These are phyloP conservation scores for Chlamydomonas sp. DNA, from an alignment of 139 green algal genomes.

Conservation along the genomic window DNA sequence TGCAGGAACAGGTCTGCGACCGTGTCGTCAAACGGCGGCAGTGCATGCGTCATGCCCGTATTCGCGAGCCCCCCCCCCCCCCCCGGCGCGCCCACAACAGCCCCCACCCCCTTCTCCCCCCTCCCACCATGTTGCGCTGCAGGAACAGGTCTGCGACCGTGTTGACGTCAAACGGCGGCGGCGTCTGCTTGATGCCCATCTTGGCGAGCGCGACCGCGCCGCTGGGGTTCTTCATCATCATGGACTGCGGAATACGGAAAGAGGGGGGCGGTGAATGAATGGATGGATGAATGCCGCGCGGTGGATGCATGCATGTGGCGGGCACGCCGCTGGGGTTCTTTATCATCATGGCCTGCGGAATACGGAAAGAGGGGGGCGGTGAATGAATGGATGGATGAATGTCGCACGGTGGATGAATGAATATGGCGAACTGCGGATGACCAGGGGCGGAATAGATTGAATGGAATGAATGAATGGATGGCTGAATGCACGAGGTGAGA, in stretches of 20 bases:
- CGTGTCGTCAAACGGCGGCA: constrained; percentile 43
- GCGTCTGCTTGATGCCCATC: constrained; percentile 79
- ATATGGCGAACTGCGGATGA: constrained; percentile 57
- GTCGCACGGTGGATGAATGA: too few relatives aligned
- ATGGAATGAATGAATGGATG: too few relatives aligned
- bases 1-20: constrained; percentile 96
- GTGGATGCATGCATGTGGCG: too few relatives aligned
- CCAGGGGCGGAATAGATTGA: neutral
- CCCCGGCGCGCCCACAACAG: constrained; percentile 38
- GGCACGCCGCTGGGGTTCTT: constrained; percentile 87
- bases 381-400: too few relatives aligned
- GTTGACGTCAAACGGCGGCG: constrained; percentile 54
- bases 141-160: constrained; percentile 96
- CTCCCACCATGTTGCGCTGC: constrained; percentile 76
- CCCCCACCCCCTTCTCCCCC: constrained; percentile 11
- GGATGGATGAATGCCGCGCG: too few relatives aligned
- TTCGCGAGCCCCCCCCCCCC: constrained; percentile 25
- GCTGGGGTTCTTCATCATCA: constrained; percentile 90
- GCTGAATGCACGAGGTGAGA: too few relatives aligned
- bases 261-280: neutral
- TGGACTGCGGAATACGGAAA: constrained; percentile 67
- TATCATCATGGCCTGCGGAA: constrained; percentile 85
- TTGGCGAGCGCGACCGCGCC: constrained; percentile 91
- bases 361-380: constrained; percentile 21
- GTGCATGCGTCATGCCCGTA: constrained; percentile 78